phyloP scores from a whole-genome alignment of 2,329 filamentous ascomycete genomes.

The Aspergillus transmontanensis region DNA sequence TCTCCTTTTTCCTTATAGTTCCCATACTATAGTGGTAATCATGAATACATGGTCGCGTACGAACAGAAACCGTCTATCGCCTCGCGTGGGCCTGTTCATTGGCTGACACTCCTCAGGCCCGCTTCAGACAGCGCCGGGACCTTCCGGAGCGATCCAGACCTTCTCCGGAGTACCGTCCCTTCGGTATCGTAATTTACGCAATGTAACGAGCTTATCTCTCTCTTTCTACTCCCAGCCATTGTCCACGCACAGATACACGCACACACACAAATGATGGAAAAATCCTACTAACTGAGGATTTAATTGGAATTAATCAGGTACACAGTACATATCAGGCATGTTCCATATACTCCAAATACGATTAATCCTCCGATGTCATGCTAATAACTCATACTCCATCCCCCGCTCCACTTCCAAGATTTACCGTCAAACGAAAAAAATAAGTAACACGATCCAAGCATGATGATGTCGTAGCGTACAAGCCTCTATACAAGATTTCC shows the following conservation, averaged over 20 bases:
- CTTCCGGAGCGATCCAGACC: slow-evolving; percentile 17
- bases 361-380: background rate
- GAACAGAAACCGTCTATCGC: slow-evolving; percentile 10
- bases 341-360: background rate
- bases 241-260: background rate
- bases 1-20: background rate
- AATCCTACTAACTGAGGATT: background rate
- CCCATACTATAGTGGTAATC: slow-evolving; percentile 5
- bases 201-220: slow-evolving; percentile 3
- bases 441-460: background rate
- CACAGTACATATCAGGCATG: background rate
- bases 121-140: slow-evolving; percentile 17
- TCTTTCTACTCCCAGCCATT: background rate
- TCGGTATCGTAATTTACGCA: slow-evolving; percentile 6
- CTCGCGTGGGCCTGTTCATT: slow-evolving; percentile 23
- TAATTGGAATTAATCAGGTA: background rate
- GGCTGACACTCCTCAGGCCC: slow-evolving; percentile 13
- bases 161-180: slow-evolving; percentile 1
- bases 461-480: background rate
- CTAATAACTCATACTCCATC: background rate
- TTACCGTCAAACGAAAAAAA: background rate
- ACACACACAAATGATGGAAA: background rate
- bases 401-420: background rate
- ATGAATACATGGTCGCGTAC: slow-evolving; percentile 9
- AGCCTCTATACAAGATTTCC: background rate